phyloP scores from a whole-genome alignment of 495 filamentous ascomycete species.

The Aspergillus homomorphus region DNA sequence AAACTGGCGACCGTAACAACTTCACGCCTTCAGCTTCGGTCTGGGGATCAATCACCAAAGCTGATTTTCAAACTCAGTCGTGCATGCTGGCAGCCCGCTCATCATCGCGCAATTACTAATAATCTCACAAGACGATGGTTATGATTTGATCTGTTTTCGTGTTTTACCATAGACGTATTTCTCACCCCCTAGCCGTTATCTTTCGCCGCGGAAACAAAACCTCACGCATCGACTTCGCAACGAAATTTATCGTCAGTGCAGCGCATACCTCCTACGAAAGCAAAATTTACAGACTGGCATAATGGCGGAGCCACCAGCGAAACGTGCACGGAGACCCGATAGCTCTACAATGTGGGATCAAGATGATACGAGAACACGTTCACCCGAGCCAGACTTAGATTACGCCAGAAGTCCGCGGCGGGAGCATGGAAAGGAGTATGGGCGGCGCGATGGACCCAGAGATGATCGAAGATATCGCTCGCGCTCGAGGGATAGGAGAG shows the following conservation, averaged over 20 bases:
- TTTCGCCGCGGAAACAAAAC: background rate
- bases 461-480: constrained; percentile 44
- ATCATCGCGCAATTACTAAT: background rate
- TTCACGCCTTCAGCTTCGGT: constrained; percentile 15
- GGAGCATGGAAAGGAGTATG: constrained; percentile 30
- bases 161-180: background rate
- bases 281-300: background rate
- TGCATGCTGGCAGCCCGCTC: background rate
- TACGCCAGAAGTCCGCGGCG: constrained; percentile 37
- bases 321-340: constrained; percentile 52
- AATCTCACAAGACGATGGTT: background rate
- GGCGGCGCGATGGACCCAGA: constrained; percentile 29
- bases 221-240: background rate
- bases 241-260: background rate
- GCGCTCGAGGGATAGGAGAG: constrained; percentile 41
- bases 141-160: background rate
- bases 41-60: background rate
- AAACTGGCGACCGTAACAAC: constrained; percentile 21
- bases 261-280: background rate
- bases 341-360: constrained; percentile 55
- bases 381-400: constrained; percentile 31
- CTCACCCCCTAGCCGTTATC: background rate
- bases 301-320: constrained; percentile 54
- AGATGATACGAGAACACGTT: constrained; percentile 31
- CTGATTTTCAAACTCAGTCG: background rate